Evolutionary conservation across 371 early-diverging fungal genomes (phyloP).

Genomic region (Blakeslea trispora): DNA sequence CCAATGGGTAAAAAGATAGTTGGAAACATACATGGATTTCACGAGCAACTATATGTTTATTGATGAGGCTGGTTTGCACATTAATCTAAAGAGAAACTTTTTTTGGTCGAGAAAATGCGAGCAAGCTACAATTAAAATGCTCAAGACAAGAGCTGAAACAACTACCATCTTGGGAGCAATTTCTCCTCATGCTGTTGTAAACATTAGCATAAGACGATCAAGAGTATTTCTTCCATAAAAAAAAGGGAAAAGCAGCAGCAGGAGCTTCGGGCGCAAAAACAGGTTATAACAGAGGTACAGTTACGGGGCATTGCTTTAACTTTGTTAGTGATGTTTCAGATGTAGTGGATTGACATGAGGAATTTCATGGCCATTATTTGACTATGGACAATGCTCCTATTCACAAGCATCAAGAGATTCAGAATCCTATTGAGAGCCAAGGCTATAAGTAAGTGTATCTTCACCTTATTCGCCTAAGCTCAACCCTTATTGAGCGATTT

Average conservation of each 20-base stretch:
- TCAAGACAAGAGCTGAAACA: constrained; percentile 2
- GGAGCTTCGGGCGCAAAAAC: neutral
- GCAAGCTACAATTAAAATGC: neutral
- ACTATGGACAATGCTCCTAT: constrained; percentile 14
- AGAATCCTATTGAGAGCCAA: constrained; percentile 6
- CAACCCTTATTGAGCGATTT: neutral
- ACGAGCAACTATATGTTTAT: constrained; percentile 10
- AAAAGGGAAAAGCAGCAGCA: constrained; percentile 8
- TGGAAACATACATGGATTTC: neutral
- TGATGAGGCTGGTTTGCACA: constrained; percentile 9
- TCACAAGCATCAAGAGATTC: neutral
- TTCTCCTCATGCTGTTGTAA: constrained; percentile 11
- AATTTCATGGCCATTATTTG: constrained; percentile 1
- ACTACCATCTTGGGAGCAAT: constrained; percentile 21
- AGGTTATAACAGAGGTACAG: neutral
- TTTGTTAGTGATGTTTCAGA: constrained; percentile 9
- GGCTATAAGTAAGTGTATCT: constrained; percentile 10
- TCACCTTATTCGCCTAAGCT: constrained; percentile 9
- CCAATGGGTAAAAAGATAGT: neutral
- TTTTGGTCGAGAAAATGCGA: constrained; percentile 3
- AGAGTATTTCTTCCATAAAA: constrained; percentile 11
- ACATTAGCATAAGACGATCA: constrained; percentile 19
- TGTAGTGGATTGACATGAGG: constrained; percentile 10
- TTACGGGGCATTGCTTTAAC: neutral
- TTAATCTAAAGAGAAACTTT: constrained; percentile 1